A percentile compares a stretch with the other conserved stretches of the same genome.
These are phyloP conservation scores for Histomonas meleagridis DNA, from an alignment of 208 protist genomes.

Conservation along the genomic window DNA sequence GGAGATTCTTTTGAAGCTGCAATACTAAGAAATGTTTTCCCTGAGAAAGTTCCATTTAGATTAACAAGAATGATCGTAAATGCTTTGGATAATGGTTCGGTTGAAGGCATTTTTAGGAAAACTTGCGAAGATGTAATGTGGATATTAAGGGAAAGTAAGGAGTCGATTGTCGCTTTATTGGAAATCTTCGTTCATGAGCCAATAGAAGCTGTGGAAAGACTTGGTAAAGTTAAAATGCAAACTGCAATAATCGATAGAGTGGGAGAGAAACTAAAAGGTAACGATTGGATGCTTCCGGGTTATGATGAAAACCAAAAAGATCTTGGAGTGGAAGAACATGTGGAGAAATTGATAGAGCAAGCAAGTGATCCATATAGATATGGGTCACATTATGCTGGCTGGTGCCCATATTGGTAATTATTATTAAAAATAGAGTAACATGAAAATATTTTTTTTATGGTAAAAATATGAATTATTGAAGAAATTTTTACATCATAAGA, in stretches of 20 bases:
- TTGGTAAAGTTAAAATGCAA: neutral
- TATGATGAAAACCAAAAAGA: too few species aligned
- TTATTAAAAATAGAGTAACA: too few species aligned
- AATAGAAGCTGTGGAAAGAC: neutral
- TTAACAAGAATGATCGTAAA: constrained; percentile 55
- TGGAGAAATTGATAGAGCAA: neutral
- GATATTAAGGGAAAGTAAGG: constrained; percentile 42
- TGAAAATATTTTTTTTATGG: too few species aligned
- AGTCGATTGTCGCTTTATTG: constrained; percentile 41
- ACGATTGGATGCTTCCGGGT: too few species aligned
- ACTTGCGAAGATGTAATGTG: constrained; percentile 61
- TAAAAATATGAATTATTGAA: too few species aligned
- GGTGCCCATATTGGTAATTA: constrained; percentile 14
- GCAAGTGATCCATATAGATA: neutral
- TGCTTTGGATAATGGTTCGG: constrained; percentile 48
- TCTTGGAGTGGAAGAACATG: neutral
- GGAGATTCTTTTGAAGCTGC: constrained; percentile 50
- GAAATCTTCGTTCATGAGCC: constrained; percentile 49
- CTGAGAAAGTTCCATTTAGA: constrained; percentile 52
- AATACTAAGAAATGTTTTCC: constrained; percentile 35
- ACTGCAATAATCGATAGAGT: neutral
- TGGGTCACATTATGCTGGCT: neutral
- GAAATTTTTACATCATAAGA: too few species aligned
- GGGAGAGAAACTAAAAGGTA: neutral
- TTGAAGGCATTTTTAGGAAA: constrained; percentile 67